Conservation (phyloP, 164 flowering plant species). For the Vitis amurensis region DNA sequence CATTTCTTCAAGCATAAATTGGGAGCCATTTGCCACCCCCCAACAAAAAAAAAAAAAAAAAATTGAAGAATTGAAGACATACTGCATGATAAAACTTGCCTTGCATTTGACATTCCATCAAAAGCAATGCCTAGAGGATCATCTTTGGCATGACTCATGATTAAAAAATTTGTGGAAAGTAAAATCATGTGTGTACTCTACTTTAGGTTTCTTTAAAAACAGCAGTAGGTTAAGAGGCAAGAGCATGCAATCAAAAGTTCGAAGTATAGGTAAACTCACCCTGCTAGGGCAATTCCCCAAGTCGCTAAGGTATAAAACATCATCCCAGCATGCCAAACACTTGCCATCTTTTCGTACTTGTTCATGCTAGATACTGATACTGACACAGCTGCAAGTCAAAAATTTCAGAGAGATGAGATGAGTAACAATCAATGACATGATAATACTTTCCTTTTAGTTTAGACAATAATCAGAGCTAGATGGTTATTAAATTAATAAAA, state of each 20-base stretch:
- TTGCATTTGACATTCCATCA: no score
- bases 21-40: no score
- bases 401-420: not conserved
- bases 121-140: no score
- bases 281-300: conserved; percentile 85
- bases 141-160: no score
- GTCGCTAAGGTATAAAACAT: conserved; percentile 69
- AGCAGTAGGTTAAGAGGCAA: not conserved
- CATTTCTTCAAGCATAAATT: no score
- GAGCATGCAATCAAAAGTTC: not conserved
- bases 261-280: conserved; percentile 40
- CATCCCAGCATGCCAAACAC: conserved; percentile 84
- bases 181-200: no score
- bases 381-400: conserved; percentile 51
- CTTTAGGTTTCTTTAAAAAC: no score
- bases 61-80: no score
- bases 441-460: not conserved
- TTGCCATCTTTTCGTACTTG: conserved; percentile 60
- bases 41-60: no score
- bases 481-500: not conserved
- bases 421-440: no score
- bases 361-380: conserved; percentile 61
- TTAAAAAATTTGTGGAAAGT: no score
- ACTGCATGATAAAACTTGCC: no score
- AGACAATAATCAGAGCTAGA: not conserved